Evolutionary conservation across 345 rosid genomes (phyloP).

Genomic region (Ceriops decandra): DNA sequence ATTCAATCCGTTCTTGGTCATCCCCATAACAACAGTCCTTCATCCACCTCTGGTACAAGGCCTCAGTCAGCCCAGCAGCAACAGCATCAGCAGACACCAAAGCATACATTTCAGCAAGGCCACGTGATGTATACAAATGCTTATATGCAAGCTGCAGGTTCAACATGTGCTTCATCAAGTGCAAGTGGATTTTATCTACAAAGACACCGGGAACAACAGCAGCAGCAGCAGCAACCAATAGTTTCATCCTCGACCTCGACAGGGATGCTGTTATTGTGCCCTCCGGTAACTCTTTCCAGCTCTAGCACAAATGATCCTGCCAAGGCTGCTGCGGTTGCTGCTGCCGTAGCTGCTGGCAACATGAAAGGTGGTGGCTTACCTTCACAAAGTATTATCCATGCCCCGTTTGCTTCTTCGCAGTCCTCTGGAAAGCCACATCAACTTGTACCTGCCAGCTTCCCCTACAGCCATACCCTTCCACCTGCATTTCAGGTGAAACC

Average conservation of each 20-base stretch:
- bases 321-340: constrained; percentile 58
- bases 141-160: constrained; percentile 47
- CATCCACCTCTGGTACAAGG: constrained; percentile 48
- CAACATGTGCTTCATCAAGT: constrained; percentile 32
- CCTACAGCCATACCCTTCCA: constrained; percentile 54
- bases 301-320: constrained; percentile 61
- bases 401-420: constrained; percentile 45
- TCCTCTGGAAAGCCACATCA: constrained; percentile 61
- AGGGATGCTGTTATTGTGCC: constrained; percentile 47
- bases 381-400: constrained; percentile 44
- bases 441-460: constrained; percentile 52
- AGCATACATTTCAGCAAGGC: constrained; percentile 55
- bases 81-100: constrained; percentile 44
- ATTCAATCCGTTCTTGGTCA: constrained; percentile 65
- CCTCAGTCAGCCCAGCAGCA: constrained; percentile 46
- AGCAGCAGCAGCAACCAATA: constrained; percentile 35
- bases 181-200: constrained; percentile 55
- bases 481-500: constrained; percentile 70
- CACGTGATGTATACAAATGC: constrained; percentile 56
- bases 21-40: constrained; percentile 43
- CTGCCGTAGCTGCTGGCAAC: constrained; percentile 45
- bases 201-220: constrained; percentile 61
- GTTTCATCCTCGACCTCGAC: constrained; percentile 41
- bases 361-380: constrained; percentile 65
- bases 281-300: constrained; percentile 43